Evolutionary conservation across 1,284 basidiomycete genomes (phyloP).

Genomic region (Apiotrichum brassicae): DNA sequence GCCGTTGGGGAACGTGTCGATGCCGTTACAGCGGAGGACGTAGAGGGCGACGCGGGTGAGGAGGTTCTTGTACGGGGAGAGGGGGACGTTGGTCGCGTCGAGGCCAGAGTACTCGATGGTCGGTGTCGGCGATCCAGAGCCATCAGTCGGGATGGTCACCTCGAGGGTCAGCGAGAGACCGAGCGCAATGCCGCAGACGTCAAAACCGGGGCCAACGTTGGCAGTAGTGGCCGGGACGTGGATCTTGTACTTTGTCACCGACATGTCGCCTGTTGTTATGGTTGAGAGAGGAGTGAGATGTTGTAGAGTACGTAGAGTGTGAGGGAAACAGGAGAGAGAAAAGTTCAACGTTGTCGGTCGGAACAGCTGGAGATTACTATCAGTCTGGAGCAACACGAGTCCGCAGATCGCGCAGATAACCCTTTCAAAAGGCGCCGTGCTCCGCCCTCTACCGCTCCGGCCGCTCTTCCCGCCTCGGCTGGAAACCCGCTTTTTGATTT

Average conservation of each 20-base stretch:
- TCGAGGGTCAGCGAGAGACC: constrained; percentile 76
- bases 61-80: constrained; percentile 94
- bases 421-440: too few species aligned
- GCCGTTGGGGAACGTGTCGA: constrained; percentile 67
- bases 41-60: constrained; percentile 97
- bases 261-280: constrained; percentile 10
- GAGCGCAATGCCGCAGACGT: constrained; percentile 94
- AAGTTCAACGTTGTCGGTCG: too few species aligned
- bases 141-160: constrained; percentile 52
- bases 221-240: constrained; percentile 92
- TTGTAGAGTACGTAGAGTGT: neutral
- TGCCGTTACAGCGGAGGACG: constrained; percentile 78
- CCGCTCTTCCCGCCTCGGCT: too few species aligned
- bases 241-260: constrained; percentile 53
- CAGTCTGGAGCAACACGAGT: too few species aligned
- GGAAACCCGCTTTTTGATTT: too few species aligned
- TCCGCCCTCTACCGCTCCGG: too few species aligned
- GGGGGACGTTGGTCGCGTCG: constrained; percentile 82
- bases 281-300: neutral
- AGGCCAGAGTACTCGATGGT: constrained; percentile 74
- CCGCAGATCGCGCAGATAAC: too few species aligned
- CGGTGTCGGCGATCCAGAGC: constrained; percentile 3
- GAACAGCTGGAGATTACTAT: too few species aligned
- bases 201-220: constrained; percentile 98
- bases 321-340: neutral